These are phyloP conservation scores for Clarireedia sp. DNA, from an alignment of 2,329 filamentous ascomycete species.

Conservation along the genomic window DNA sequence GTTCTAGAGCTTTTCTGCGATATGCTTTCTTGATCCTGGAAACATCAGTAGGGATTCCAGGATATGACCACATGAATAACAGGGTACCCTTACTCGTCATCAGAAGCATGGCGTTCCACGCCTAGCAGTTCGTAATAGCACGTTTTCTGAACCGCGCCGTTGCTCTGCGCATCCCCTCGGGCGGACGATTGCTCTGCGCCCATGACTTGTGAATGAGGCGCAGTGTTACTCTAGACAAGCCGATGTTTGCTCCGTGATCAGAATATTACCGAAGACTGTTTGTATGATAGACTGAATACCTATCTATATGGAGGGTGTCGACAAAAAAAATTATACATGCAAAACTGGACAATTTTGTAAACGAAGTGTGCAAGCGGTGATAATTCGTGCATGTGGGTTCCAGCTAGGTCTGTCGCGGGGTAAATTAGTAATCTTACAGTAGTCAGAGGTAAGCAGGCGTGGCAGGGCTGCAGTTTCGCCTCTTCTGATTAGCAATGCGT, in stretches of 20 bases:
- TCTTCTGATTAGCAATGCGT: too few species aligned
- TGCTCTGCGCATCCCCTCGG: constrained; percentile 1
- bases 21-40: constrained; percentile 86
- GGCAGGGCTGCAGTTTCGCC: too few species aligned
- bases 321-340: too few species aligned
- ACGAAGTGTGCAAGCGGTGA: too few species aligned
- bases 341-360: too few species aligned
- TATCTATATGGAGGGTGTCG: neutral
- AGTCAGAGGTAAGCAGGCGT: too few species aligned
- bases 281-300: neutral
- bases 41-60: constrained; percentile 10
- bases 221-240: neutral
- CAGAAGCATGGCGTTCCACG: constrained; percentile 62
- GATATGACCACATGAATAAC: neutral
- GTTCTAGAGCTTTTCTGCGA: constrained; percentile 77
- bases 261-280: too few species aligned
- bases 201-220: constrained; percentile 9
- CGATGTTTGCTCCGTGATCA: too few species aligned
- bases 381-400: too few species aligned
- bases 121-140: constrained; percentile 83
- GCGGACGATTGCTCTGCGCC: constrained; percentile 22
- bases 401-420: too few species aligned
- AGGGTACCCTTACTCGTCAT: constrained; percentile 60
- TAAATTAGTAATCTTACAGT: too few species aligned
- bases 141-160: constrained; percentile 41